Conservation (phyloP, 1,284 basidiomycete species). For the Cryptococcus sp. region DNA sequence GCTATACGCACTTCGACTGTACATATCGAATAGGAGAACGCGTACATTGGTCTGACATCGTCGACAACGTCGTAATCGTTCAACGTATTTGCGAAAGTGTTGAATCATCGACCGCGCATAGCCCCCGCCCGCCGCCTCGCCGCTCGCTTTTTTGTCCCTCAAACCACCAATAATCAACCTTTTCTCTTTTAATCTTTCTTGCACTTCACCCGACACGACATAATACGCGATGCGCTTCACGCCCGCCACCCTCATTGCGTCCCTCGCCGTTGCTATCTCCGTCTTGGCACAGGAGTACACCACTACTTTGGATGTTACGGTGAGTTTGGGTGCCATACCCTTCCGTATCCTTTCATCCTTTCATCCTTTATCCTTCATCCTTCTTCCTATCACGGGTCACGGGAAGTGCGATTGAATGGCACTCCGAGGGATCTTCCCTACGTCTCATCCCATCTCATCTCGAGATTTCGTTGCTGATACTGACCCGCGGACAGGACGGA, state of each 20-base stretch:
- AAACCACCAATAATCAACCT: not conserved
- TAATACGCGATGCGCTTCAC: conserved; percentile 4
- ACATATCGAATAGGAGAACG: too few species aligned
- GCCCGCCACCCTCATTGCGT: conserved; percentile 7
- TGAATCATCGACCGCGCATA: too few species aligned
- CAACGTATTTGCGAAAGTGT: too few species aligned
- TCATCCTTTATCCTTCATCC: not conserved
- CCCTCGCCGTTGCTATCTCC: conserved; percentile 13
- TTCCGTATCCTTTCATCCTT: not conserved
- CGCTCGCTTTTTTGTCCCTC: not conserved
- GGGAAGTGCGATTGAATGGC: too few species aligned
- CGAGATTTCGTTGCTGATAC: not conserved
- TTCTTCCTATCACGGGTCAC: too few species aligned
- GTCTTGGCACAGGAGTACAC: conserved; percentile 13
- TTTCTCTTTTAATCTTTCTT: not conserved
- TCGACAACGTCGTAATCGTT: too few species aligned
- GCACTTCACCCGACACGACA: not conserved
- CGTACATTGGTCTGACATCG: too few species aligned
- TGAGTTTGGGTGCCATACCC: conserved; percentile 6
- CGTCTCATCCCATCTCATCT: not conserved
- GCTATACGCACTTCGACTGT: too few species aligned
- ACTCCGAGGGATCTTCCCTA: too few species aligned
- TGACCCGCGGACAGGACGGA: conserved; percentile 23
- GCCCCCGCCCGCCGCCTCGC: too few species aligned
- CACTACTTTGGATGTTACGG: conserved; percentile 17